phyloP scores from a whole-genome alignment of 345 rosid species.

The Capsella bursapastoris region DNA sequence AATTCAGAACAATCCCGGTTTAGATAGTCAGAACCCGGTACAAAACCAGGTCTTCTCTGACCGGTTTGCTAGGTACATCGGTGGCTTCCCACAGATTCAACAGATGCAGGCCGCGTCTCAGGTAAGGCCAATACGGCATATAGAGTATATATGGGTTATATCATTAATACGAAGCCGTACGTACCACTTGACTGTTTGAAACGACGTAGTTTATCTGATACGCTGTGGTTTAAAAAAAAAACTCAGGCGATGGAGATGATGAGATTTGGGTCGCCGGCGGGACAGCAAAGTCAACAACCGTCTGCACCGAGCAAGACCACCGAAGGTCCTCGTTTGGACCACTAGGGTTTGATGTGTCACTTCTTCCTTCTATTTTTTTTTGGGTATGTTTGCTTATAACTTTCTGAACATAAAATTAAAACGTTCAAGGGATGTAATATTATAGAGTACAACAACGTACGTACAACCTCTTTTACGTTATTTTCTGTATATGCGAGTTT shows the following conservation, averaged over 20 bases:
- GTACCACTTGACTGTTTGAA: not conserved
- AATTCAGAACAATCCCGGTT: slow-evolving; percentile 51
- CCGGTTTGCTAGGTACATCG: slow-evolving; percentile 54
- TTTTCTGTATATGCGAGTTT: slow-evolving; percentile 33
- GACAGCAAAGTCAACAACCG: slow-evolving; percentile 48
- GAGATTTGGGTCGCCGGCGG: slow-evolving; percentile 50
- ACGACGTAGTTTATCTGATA: not conserved
- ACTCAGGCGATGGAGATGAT: slow-evolving; percentile 57
- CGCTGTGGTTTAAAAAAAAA: not conserved
- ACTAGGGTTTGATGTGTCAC: slow-evolving; percentile 36
- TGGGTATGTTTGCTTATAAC: slow-evolving; percentile 2
- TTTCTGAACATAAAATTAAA: slow-evolving; percentile 17
- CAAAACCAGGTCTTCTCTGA: slow-evolving; percentile 51
- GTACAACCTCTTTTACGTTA: slow-evolving; percentile 7
- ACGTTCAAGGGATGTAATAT: slow-evolving; percentile 19
- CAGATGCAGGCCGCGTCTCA: slow-evolving; percentile 57
- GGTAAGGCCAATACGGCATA: slow-evolving; percentile 42
- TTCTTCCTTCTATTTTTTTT: not conserved
- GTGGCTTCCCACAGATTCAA: slow-evolving; percentile 56
- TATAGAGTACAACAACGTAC: slow-evolving; percentile 5
- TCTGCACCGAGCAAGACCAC: slow-evolving; percentile 44
- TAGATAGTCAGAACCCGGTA: slow-evolving; percentile 45
- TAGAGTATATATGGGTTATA: too few species aligned
- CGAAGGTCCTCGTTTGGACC: slow-evolving; percentile 44
- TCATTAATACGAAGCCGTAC: not conserved